Percentiles rank a stretch among this genome's conserved stretches.
These are phyloP conservation scores for Nicotiana obtusifolia DNA, from an alignment of 257 asterid genomes.

Conservation along the genomic window DNA sequence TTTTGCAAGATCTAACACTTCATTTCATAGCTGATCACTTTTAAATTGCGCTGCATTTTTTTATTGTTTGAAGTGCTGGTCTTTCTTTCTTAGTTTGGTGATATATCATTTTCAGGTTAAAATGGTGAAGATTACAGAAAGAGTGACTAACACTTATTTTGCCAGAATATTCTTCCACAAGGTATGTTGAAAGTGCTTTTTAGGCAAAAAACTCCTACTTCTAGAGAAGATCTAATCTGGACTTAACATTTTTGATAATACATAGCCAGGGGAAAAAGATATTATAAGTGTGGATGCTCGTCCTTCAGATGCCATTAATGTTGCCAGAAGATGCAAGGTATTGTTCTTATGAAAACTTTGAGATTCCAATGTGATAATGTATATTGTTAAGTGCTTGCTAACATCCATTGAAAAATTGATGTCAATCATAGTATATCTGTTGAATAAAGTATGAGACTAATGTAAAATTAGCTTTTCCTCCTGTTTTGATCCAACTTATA, in stretches of 20 bases:
- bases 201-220: background rate
- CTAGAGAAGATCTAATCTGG: background rate
- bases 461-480: background rate
- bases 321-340: constrained; percentile 43
- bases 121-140: constrained; percentile 38
- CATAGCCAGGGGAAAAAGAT: constrained; percentile 30
- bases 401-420: background rate
- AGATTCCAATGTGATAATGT: background rate
- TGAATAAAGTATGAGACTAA: background rate
- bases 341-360: background rate
- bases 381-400: background rate
- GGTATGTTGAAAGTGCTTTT: constrained; percentile 18
- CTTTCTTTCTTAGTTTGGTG: background rate
- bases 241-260: background rate
- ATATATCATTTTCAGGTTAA: constrained; percentile 26
- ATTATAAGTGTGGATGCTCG: constrained; percentile 33
- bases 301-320: constrained; percentile 41
- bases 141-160: constrained; percentile 31
- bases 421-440: background rate
- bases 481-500: background rate
- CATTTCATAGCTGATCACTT: background rate
- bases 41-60: background rate
- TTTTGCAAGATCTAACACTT: background rate
- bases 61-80: background rate
- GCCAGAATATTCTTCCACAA: constrained; percentile 30